These are phyloP conservation scores for Candida mattraensis DNA, from an alignment of 805 yeast species.

Conservation along the genomic window DNA sequence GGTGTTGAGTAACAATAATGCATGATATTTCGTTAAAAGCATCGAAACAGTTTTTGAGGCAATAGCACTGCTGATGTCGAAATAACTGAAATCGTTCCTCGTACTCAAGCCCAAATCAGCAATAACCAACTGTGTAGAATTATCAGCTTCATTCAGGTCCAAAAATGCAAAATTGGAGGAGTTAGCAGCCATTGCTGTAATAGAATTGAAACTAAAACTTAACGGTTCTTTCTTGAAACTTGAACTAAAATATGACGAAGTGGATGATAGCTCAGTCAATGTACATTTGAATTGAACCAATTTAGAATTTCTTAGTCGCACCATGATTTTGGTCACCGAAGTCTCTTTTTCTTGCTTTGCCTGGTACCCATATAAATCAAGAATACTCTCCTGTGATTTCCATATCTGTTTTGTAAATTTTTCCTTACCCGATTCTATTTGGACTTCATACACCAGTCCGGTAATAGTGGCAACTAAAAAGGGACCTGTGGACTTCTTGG, in stretches of 20 bases:
- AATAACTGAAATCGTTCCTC: conserved; percentile 21
- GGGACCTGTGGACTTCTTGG: conserved; percentile 39
- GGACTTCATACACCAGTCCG: conserved; percentile 49
- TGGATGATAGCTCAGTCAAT: conserved; percentile 10
- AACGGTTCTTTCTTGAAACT: conserved; percentile 26
- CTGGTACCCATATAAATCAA: conserved; percentile 10
- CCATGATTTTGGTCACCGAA: conserved; percentile 7
- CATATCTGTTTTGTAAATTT: conserved; percentile 42
- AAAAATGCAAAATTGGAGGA: conserved; percentile 21
- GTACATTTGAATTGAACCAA: conserved; percentile 16
- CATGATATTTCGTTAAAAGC: conserved; percentile 53
- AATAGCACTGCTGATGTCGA: conserved; percentile 9
- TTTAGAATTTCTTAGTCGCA: conserved; percentile 15
- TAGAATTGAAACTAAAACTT: conserved; percentile 18
- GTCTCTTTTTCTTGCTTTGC: conserved; percentile 6
- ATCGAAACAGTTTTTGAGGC: conserved; percentile 34
- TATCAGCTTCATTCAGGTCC: conserved; percentile 22
- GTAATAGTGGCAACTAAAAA: conserved; percentile 48
- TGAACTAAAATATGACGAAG: conserved; percentile 11
- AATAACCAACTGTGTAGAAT: conserved; percentile 18
- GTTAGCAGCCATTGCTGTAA: conserved; percentile 12
- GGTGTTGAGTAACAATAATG: conserved; percentile 44
- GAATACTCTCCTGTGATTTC: conserved; percentile 28
- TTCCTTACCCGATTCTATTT: conserved; percentile 45
- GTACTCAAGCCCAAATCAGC: conserved; percentile 21